Evolutionary conservation across 768 basidiomycete genomes (phyloP).

Genomic region (Lactarius indigo): DNA sequence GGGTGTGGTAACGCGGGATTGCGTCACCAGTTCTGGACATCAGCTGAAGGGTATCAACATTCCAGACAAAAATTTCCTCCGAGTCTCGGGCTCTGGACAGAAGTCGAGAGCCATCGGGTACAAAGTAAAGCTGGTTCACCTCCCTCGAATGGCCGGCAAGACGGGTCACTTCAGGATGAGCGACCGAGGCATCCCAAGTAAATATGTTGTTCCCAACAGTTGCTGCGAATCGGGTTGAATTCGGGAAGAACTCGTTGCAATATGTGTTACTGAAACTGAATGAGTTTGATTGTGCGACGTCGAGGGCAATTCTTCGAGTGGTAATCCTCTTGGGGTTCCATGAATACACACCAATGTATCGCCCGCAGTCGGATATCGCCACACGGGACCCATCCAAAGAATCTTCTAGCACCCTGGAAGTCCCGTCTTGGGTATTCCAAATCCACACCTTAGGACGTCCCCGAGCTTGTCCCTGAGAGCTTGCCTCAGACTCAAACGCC

Average conservation of each 20-base stretch:
- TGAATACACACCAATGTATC: not conserved
- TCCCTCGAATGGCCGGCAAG: not conserved
- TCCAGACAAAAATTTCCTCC: not conserved
- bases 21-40: not conserved
- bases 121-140: not conserved
- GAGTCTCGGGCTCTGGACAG: not conserved
- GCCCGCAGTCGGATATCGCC: not conserved
- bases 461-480: no score
- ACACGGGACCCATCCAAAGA: not conserved
- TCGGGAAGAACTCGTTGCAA: not conserved
- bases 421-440: not conserved
- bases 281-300: not conserved
- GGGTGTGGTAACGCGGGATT: not conserved
- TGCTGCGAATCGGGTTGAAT: not conserved
- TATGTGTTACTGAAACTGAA: no score
- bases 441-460: no score
- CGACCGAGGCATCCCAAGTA: not conserved
- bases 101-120: not conserved
- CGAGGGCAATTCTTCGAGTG: not conserved
- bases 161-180: not conserved
- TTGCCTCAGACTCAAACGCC: not conserved
- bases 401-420: not conserved
- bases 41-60: not conserved
- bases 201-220: not conserved
- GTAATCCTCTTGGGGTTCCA: not conserved